Percentiles rank a stretch among this genome's conserved stretches.
These are phyloP conservation scores for Floccularia luteovirens DNA, from an alignment of 768 basidiomycete species.

Conservation along the genomic window DNA sequence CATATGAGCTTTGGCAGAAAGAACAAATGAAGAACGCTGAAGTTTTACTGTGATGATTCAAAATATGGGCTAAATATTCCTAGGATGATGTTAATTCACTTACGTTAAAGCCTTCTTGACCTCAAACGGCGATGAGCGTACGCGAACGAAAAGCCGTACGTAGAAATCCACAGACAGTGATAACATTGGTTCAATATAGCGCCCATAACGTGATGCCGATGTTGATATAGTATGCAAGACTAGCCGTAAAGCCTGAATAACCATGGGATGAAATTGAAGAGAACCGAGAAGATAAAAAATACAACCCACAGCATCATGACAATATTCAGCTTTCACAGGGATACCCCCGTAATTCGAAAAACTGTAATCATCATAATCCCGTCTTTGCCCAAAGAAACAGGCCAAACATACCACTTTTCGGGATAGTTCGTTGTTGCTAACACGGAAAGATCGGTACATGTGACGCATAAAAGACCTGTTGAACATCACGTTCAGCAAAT, in stretches of 20 bases:
- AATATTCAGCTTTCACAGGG: slow-evolving; percentile 87
- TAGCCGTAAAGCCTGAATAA: slow-evolving; percentile 72
- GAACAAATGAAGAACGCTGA: slow-evolving; percentile 80
- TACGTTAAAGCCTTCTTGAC: slow-evolving; percentile 82
- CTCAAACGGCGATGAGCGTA: slow-evolving; percentile 66
- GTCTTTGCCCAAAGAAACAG: neutral
- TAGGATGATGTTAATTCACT: slow-evolving; percentile 14
- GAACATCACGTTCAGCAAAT: slow-evolving; percentile 1
- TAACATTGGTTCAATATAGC: slow-evolving; percentile 82
- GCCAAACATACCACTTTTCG: slow-evolving; percentile 77
- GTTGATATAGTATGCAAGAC: slow-evolving; percentile 83
- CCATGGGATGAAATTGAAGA: slow-evolving; percentile 3
- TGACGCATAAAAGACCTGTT: slow-evolving; percentile 84
- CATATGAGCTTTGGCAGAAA: slow-evolving; percentile 74
- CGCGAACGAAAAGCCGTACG: slow-evolving; percentile 81
- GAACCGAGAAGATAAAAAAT: neutral
- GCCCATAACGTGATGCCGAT: slow-evolving; percentile 87
- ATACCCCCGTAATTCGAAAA: slow-evolving; percentile 94
- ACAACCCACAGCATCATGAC: slow-evolving; percentile 77
- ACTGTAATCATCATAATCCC: no score
- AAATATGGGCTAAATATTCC: slow-evolving; percentile 5
- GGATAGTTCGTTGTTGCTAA: slow-evolving; percentile 91
- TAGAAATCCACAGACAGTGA: slow-evolving; percentile 98
- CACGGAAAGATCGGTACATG: slow-evolving; percentile 94
- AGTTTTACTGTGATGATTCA: slow-evolving; percentile 56